phyloP scores from a whole-genome alignment of 257 asterid species.

The Vinca minor region DNA sequence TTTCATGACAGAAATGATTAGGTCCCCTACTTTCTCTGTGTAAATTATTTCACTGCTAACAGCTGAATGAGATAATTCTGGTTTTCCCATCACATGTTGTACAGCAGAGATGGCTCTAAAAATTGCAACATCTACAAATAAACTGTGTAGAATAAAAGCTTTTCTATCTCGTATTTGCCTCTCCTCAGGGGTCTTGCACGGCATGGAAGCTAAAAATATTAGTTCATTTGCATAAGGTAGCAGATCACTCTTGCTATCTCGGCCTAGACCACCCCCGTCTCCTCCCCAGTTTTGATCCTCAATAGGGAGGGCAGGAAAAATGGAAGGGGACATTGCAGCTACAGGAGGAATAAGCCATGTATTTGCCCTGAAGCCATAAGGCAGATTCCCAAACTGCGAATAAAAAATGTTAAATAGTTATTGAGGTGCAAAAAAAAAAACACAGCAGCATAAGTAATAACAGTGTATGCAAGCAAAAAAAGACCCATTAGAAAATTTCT shows the following conservation, averaged over 20 bases:
- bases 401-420: constrained; percentile 3
- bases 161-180: constrained; percentile 87
- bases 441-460: not conserved
- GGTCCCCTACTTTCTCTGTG: constrained; percentile 67
- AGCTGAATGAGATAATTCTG: constrained; percentile 41
- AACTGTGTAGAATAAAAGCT: constrained; percentile 92
- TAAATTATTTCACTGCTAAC: constrained; percentile 26
- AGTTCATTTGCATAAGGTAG: constrained; percentile 79
- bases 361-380: constrained; percentile 90
- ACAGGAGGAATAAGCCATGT: constrained; percentile 95
- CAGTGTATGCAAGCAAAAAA: not conserved
- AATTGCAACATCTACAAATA: constrained; percentile 89
- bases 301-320: constrained; percentile 72
- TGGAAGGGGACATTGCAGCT: constrained; percentile 62
- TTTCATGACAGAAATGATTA: constrained; percentile 59
- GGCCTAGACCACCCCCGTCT: constrained; percentile 92
- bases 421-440: constrained; percentile 8
- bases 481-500: not conserved
- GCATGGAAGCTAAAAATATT: constrained; percentile 76
- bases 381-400: constrained; percentile 84
- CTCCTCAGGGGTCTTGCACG: constrained; percentile 93
- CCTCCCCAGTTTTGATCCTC: constrained; percentile 98
- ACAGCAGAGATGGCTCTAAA: constrained; percentile 74
- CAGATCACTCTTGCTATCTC: constrained; percentile 74
- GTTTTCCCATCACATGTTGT: constrained; percentile 52